Evolutionary conservation across 345 rosid species (phyloP).

Genomic region (Trapa incisa): DNA sequence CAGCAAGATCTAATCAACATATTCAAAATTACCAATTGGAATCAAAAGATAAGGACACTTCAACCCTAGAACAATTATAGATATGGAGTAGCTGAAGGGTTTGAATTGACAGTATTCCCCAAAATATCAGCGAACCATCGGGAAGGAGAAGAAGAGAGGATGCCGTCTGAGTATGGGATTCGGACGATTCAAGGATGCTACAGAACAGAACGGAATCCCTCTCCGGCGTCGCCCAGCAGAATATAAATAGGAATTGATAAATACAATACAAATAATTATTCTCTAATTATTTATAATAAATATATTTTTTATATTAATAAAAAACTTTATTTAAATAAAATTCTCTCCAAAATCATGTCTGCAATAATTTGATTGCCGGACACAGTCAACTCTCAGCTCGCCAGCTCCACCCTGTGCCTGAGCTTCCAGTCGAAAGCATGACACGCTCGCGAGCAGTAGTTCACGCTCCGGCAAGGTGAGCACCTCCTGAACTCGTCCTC

Average conservation of each 20-base stretch:
- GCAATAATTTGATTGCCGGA: background rate
- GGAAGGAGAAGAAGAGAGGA: background rate
- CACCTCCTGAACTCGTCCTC: conserved; percentile 86
- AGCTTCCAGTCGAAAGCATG: conserved; percentile 96
- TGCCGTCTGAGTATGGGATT: background rate
- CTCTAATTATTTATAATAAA: too few relatives aligned
- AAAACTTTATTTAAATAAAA: too few relatives aligned
- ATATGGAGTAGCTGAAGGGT: background rate
- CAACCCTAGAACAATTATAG: background rate
- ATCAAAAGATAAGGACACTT: background rate
- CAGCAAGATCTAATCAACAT: background rate
- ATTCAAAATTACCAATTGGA: background rate
- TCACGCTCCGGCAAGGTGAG: conserved; percentile 84
- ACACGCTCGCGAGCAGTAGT: conserved; percentile 95
- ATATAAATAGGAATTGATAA: too few relatives aligned
- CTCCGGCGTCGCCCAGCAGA: background rate
- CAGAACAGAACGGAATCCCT: background rate
- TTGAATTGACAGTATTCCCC: background rate
- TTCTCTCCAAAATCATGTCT: background rate
- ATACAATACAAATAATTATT: background rate
- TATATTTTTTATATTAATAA: too few relatives aligned
- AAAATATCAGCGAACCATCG: background rate
- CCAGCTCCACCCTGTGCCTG: conserved; percentile 58
- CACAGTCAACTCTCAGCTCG: conserved; percentile 4
- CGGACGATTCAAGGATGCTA: background rate